Base-by-base conservation (phyloP, 352 stramenopile genomes). In the Phytophthora boehmeriae region DNA sequence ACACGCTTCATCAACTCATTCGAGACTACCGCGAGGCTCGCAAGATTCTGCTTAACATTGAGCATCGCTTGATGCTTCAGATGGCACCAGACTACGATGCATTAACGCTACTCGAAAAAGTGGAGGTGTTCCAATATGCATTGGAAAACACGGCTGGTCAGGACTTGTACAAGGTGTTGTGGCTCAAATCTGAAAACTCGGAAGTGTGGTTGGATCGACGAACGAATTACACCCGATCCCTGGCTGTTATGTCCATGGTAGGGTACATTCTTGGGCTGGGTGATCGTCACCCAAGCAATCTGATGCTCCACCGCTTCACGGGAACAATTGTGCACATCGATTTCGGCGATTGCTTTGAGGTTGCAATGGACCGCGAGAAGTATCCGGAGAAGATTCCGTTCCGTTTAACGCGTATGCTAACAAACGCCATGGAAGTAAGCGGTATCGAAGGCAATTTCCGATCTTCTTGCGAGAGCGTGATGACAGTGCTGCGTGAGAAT, bases 341-440 rank as follows among this genome's bases (percentile, higher is more conserved):
- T 59, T 98, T 98, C 66, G 95, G 96, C 23, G 95, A 98, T 72
- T 93, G 80, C 44, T 99, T 99, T 65, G 98, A 99, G 75, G 97
- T 99, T 42, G 97, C 97, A 5, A 99, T 99, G 96, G 90, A 99
- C 44, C 87, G 97, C 30, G 96, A 99, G 30, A 99, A 99, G 63
- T 99, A 98, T 59, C 98, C 98, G 0, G 98, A 99, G 76, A 99
- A 97, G 57, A 97, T 99, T 25, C 98, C 98, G 5, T 99, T 99
- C 73, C 95, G 98, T 10, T 73, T 99, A 13, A 99, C 98, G 9
- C 83, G 98, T 14, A 99, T 99, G 97, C 83, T 99, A 13, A 96
- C 97, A 27, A 98, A 99, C 38, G 97, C 97, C 16, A 99, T 99
- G 98, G 98, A 99, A 75, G 96, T 90, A 67, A 90, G 83, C 43